phyloP scores from a whole-genome alignment of 768 basidiomycete genomes.

The Naematelia encephala region DNA sequence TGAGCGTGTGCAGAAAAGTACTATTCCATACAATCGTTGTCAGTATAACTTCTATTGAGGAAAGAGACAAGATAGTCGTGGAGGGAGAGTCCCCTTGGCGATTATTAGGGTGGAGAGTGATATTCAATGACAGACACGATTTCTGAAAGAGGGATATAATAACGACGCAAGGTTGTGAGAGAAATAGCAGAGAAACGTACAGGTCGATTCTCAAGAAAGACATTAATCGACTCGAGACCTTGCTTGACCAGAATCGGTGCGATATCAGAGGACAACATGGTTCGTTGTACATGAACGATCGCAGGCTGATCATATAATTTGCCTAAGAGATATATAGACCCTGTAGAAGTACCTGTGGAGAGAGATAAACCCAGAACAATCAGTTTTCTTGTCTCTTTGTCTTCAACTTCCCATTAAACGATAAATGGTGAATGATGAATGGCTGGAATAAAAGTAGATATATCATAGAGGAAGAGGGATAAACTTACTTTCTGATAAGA shows the following conservation, averaged over 20 bases:
- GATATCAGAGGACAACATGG: slow-evolving; percentile 22
- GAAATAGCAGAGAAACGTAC: slow-evolving; percentile 49
- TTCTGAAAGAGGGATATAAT: no score
- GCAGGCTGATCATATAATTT: slow-evolving; percentile 53
- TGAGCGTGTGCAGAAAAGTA: slow-evolving; percentile 72
- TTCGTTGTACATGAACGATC: slow-evolving; percentile 37
- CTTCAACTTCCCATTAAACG: background rate
- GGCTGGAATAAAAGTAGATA: background rate
- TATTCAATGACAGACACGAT: no score
- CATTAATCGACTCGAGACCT: slow-evolving; percentile 58
- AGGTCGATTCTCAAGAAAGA: slow-evolving; percentile 75
- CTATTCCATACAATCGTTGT: slow-evolving; percentile 52
- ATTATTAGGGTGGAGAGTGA: slow-evolving; percentile 29
- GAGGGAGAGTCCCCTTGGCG: no score
- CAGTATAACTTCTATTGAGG: background rate
- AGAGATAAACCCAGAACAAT: background rate
- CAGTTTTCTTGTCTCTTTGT: background rate
- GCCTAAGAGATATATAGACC: slow-evolving; percentile 63
- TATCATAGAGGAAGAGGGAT: background rate
- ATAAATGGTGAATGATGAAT: background rate
- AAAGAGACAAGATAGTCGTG: no score
- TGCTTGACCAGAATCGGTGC: slow-evolving; percentile 13
- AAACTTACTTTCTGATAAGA: background rate
- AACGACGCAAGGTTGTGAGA: no score
- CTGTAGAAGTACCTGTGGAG: background rate